A percentile compares a stretch with the other conserved stretches of the same genome.
These are phyloP conservation scores for Kluyveromyces sp. DNA, from an alignment of 1,139 yeast species.

Conservation along the genomic window DNA sequence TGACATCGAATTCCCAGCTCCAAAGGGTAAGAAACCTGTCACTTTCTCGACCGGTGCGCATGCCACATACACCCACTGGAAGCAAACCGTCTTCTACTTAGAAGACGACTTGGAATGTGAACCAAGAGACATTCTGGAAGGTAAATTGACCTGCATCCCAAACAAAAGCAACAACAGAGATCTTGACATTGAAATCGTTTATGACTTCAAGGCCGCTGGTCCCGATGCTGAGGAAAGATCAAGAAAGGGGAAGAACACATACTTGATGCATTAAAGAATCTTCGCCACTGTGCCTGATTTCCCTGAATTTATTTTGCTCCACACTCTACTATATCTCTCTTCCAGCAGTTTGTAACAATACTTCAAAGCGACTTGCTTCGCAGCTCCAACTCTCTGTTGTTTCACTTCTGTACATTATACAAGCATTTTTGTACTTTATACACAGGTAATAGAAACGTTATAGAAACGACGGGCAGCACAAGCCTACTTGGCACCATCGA, in stretches of 20 bases:
- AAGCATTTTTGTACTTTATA: neutral
- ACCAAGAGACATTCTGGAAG: slow-evolving; percentile 68
- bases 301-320: neutral
- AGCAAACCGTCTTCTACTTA: slow-evolving; percentile 91
- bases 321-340: neutral
- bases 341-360: slow-evolving; percentile 6
- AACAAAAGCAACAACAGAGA: slow-evolving; percentile 77
- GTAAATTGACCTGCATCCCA: slow-evolving; percentile 70
- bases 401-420: neutral
- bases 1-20: slow-evolving; percentile 76
- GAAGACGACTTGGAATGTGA: slow-evolving; percentile 73
- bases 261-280: slow-evolving; percentile 27
- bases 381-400: neutral
- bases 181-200: slow-evolving; percentile 56
- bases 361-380: neutral
- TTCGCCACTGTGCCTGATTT: neutral
- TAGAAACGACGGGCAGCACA: too few species aligned
- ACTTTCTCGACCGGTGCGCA: slow-evolving; percentile 77
- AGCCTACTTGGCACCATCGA: too few species aligned
- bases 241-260: slow-evolving; percentile 31
- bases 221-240: slow-evolving; percentile 46
- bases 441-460: neutral
- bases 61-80: slow-evolving; percentile 87
- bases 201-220: slow-evolving; percentile 50
- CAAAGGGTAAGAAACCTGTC: slow-evolving; percentile 47